Conservation (phyloP, 2,329 filamentous ascomycete genomes). For the Chaetothyriales sp. region DNA sequence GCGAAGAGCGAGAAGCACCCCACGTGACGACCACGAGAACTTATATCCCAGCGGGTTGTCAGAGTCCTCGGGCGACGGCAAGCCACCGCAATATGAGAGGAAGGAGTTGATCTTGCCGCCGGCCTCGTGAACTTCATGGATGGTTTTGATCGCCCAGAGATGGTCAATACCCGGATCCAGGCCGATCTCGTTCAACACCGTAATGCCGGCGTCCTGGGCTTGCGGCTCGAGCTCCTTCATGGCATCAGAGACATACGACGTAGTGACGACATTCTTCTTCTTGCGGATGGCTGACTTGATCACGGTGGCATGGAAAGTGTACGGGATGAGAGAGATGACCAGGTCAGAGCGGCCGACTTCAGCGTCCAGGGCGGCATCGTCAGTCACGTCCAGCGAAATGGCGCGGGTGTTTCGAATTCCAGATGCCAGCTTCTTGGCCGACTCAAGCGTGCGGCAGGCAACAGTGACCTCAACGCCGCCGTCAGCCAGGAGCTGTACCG, state of each 20-base stretch:
- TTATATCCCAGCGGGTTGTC: conserved; percentile 91
- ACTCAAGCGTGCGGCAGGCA: conserved; percentile 68
- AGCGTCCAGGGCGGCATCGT: conserved; percentile 63
- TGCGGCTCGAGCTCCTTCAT: conserved; percentile 79
- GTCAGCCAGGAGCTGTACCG: conserved; percentile 49
- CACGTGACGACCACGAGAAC: conserved; percentile 68
- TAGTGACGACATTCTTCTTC: conserved; percentile 95
- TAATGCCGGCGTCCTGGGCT: conserved; percentile 82
- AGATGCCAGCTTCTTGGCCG: conserved; percentile 58
- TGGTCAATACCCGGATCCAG: conserved; percentile 36
- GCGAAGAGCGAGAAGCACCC: conserved; percentile 72
- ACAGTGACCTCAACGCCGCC: conserved; percentile 52
- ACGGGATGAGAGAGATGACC: conserved; percentile 74
- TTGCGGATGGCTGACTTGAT: conserved; percentile 86
- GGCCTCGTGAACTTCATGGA: conserved; percentile 70
- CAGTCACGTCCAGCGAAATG: conserved; percentile 71
- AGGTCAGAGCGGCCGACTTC: conserved; percentile 69
- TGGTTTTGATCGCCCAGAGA: conserved; percentile 72
- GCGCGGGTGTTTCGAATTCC: conserved; percentile 60
- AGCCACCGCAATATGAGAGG: conserved; percentile 71
- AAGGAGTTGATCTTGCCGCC: conserved; percentile 79
- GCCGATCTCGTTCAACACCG: conserved; percentile 95
- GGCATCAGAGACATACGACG: conserved; percentile 79
- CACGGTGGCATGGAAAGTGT: conserved; percentile 74
- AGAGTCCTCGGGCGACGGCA: conserved; percentile 49